These are phyloP conservation scores for Alternaria gansuensis DNA, from an alignment of 2,329 filamentous ascomycete genomes.

Conservation along the genomic window DNA sequence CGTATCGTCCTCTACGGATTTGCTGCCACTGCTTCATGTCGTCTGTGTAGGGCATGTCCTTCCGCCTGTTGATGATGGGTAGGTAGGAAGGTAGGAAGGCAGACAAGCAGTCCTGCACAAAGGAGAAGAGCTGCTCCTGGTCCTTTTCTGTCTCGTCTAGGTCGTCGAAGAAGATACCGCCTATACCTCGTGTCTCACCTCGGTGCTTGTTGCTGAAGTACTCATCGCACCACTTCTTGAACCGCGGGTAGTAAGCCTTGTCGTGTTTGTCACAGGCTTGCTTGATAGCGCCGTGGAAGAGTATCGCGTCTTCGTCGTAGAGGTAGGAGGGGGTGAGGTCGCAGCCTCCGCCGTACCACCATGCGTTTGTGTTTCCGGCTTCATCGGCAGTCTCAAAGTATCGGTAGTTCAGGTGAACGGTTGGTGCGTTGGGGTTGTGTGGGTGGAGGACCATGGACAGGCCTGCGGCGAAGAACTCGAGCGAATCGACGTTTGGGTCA, in stretches of 20 bases:
- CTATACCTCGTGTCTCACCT: conserved; percentile 83
- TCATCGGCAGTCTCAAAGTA: conserved; percentile 96
- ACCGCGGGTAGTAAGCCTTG: conserved; percentile 87
- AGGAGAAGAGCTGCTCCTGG: conserved; percentile 88
- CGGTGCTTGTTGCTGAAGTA: conserved; percentile 97
- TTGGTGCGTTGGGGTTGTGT: conserved; percentile 94
- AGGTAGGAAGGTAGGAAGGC: conserved; percentile 91
- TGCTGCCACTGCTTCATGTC: conserved; percentile 97
- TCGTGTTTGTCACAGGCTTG: conserved; percentile 93
- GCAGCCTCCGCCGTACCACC: conserved; percentile 98
- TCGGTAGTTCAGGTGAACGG: conserved; percentile 96
- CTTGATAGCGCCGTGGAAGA: conserved; percentile 95
- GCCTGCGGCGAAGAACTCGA: conserved; percentile 95
- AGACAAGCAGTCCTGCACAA: conserved; percentile 82
- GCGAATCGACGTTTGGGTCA: conserved; percentile 76
- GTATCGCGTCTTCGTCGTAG: conserved; percentile 95
- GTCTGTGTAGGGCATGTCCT: conserved; percentile 88
- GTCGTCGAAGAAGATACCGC: conserved; percentile 99
- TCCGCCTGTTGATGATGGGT: conserved; percentile 85
- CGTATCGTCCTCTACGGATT: conserved; percentile 89
- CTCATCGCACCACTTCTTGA: conserved; percentile 98
- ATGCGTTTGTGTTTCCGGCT: conserved; percentile 81
- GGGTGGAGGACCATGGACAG: conserved; percentile 94
- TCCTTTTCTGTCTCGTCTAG: conserved; percentile 87
- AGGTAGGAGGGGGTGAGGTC: conserved; percentile 93